Base-by-base conservation (phyloP, 2,329 filamentous ascomycete genomes). In the Aspergillus bombycis region DNA sequence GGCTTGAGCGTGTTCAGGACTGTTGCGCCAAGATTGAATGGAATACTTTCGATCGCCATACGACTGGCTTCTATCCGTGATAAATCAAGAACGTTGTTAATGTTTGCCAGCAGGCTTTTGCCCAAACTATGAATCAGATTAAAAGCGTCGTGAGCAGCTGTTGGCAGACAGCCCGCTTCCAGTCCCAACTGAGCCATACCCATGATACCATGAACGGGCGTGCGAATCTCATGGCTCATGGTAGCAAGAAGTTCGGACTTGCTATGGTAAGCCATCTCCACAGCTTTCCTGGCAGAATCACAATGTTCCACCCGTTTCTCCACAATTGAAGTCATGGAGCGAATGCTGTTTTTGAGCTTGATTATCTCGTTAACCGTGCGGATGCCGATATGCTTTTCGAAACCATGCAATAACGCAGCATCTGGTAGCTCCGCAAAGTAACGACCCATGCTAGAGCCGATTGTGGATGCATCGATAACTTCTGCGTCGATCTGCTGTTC, bases 41-140 rank as follows among this genome's bases (percentile, higher is more conserved):
- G 93, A 70, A 96, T 96, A 77, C 96, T 92, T 77, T 97, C 94
- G 80, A 97, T 94, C 41, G 95, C 92, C 93, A 97, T 97, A 68
- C 94, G 89, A 75, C 95, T 92, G 48, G 94, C 94, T 79, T 97
- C 94, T 70, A 97, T 88, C 78, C 88, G 88, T 50, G 85, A 87
- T 67, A 88, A 88, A 71, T 88, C 87, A 61, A 88, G 79, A 67
- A 88, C 88, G 67, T 88, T 86, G 76, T 97, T 94, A 73, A 97
- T 97, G 71, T 97, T 97, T 52, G 93, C 97, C 72, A 97, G 81
- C 69, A 97, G 82, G 78, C 93, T 96, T 79, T 96, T 96, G 68
- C 93, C 94, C 68, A 97, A 84, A 97, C 82, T 91, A 97, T 50
- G 26, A 30, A 50, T 14, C 26, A 50, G 26, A n/a, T 50, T 9